Percentiles rank a stretch among this genome's conserved stretches.
phyloP scores from a whole-genome alignment of 2,329 filamentous ascomycete genomes.

The Venturiaceae sp. region DNA sequence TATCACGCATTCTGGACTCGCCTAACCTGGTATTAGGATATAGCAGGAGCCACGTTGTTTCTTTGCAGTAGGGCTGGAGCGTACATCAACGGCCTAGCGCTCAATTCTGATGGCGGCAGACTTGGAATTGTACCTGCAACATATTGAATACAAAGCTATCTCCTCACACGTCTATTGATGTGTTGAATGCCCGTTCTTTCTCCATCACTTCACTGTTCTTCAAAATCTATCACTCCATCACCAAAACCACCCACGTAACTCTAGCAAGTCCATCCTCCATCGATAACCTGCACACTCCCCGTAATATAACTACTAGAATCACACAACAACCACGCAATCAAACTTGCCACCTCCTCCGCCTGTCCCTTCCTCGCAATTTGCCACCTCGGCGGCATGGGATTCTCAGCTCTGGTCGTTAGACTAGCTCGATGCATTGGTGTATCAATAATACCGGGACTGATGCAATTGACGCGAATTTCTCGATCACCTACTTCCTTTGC shows the following conservation, averaged over 20 bases:
- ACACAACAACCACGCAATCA: slow-evolving; percentile 37
- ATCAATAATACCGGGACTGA: slow-evolving; percentile 22
- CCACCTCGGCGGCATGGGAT: slow-evolving; percentile 6
- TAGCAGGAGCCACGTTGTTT: slow-evolving; percentile 42
- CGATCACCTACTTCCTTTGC: slow-evolving; percentile 25
- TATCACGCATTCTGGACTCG: no score
- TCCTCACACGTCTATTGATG: not conserved
- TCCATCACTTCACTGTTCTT: no score
- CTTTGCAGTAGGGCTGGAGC: slow-evolving; percentile 39
- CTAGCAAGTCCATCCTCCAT: slow-evolving; percentile 6
- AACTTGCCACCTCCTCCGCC: slow-evolving; percentile 29
- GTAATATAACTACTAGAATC: slow-evolving; percentile 37
- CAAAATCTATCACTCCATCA: no score
- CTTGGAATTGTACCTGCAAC: slow-evolving; percentile 22
- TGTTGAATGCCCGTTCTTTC: not conserved
- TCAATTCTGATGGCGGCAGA: slow-evolving; percentile 37
- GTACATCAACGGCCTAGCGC: slow-evolving; percentile 46
- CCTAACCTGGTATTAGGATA: no score
- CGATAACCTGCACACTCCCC: slow-evolving; percentile 32
- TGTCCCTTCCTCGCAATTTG: slow-evolving; percentile 14
- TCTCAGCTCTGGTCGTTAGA: not conserved
- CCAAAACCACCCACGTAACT: no score
- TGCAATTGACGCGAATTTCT: slow-evolving; percentile 20
- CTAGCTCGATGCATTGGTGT: slow-evolving; percentile 2
- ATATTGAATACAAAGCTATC: slow-evolving; percentile 21